These are phyloP conservation scores for Tausonia pullulans DNA, from an alignment of 1,284 basidiomycete species.

Conservation along the genomic window DNA sequence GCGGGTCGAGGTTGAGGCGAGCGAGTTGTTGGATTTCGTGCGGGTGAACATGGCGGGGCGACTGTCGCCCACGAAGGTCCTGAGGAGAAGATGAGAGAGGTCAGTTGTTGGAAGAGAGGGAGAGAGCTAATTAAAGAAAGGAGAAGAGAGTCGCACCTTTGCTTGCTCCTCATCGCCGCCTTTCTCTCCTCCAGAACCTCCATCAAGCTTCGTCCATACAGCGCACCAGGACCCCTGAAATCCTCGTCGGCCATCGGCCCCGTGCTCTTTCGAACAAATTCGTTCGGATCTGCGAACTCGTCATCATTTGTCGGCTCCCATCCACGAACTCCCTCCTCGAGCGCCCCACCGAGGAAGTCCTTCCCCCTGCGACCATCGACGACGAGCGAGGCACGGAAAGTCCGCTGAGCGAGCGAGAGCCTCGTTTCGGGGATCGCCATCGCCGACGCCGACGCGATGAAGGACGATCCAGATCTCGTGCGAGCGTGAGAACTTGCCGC, in stretches of 20 bases:
- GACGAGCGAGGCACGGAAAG: slow-evolving; percentile 15
- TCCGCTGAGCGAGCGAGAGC: slow-evolving; percentile 15
- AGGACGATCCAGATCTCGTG: neutral
- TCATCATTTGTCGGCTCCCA: slow-evolving; percentile 12
- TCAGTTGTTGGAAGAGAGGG: neutral
- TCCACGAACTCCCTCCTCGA: slow-evolving; percentile 11
- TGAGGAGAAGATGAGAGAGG: neutral
- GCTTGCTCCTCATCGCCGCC: slow-evolving; percentile 7
- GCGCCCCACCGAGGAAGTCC: slow-evolving; percentile 11
- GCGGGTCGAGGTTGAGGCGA: neutral
- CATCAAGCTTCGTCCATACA: slow-evolving; percentile 17
- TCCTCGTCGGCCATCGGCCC: slow-evolving; percentile 1
- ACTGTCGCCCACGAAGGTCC: slow-evolving; percentile 12
- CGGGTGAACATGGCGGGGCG: slow-evolving; percentile 17
- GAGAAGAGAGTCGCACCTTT: slow-evolving; percentile 1
- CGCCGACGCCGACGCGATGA: slow-evolving; percentile 9
- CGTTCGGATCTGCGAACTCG: neutral
- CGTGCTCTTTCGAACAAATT: neutral
- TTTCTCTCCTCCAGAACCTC: slow-evolving; percentile 16
- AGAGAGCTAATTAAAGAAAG: neutral
- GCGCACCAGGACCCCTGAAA: slow-evolving; percentile 12
- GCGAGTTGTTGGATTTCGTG: neutral
- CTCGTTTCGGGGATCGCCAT: slow-evolving; percentile 3
- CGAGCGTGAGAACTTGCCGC: neutral
- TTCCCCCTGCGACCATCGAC: slow-evolving; percentile 12